These are phyloP conservation scores for Fusarium scirpi DNA, from an alignment of 2,329 filamentous ascomycete species.

Conservation along the genomic window DNA sequence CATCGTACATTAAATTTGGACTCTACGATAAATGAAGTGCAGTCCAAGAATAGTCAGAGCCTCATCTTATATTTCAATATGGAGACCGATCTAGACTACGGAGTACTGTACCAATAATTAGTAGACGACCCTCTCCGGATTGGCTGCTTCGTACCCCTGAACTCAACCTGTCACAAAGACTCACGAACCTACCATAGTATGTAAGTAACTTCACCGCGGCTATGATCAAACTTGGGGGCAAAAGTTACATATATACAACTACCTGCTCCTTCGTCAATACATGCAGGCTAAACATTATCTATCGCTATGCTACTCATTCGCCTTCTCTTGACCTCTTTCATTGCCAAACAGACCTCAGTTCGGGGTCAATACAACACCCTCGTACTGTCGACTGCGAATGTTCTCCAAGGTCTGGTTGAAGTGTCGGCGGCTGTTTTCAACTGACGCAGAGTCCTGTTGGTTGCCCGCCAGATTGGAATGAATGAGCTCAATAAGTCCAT, in stretches of 20 bases:
- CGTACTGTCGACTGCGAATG: constrained; percentile 90
- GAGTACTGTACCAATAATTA: background rate
- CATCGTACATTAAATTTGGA: background rate
- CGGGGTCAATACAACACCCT: constrained; percentile 83
- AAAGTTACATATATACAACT: constrained; percentile 49
- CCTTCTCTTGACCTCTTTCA: constrained; percentile 17
- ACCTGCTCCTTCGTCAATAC: constrained; percentile 32
- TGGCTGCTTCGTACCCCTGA: constrained; percentile 12
- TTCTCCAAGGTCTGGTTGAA: constrained; percentile 96
- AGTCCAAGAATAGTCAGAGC: background rate
- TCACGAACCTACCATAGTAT: background rate
- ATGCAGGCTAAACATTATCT: constrained; percentile 45
- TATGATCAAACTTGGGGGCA: constrained; percentile 37
- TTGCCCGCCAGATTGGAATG: constrained; percentile 94
- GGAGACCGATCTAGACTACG: background rate
- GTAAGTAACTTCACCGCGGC: constrained; percentile 1
- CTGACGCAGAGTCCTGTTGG: constrained; percentile 80
- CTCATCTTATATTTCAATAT: background rate
- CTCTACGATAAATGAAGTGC: background rate
- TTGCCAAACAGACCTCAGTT: constrained; percentile 48
- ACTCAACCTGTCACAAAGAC: constrained; percentile 13
- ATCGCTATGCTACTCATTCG: constrained; percentile 40
- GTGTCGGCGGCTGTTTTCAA: constrained; percentile 92
- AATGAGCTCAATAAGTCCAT: constrained; percentile 97
- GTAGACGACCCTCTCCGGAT: background rate